Percentiles rank a stretch among this genome's conserved stretches.
Evolutionary conservation across 1,284 basidiomycete genomes (phyloP).

Genomic region (Limonomyces culmigenus): DNA sequence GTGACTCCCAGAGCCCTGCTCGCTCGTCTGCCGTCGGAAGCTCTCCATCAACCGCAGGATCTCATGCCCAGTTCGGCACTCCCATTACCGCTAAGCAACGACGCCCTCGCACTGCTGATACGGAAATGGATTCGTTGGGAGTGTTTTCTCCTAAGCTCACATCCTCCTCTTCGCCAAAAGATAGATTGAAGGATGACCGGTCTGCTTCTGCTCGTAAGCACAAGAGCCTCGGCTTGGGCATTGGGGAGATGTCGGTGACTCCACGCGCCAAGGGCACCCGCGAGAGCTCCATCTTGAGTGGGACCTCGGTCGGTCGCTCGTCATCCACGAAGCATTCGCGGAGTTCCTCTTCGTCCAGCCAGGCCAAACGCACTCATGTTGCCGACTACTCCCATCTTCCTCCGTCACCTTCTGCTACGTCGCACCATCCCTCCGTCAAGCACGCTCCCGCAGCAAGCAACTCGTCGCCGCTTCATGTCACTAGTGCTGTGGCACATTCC

Average conservation of each 20-base stretch:
- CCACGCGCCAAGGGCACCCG: slow-evolving; percentile 36
- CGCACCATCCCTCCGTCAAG: slow-evolving; percentile 64
- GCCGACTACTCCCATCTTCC: slow-evolving; percentile 80
- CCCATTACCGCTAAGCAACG: too few relatives aligned
- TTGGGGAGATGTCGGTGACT: slow-evolving; percentile 18
- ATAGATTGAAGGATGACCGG: background rate
- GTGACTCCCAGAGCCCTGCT: slow-evolving; percentile 9
- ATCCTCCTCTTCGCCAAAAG: background rate
- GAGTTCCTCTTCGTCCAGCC: slow-evolving; percentile 51
- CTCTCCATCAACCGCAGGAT: background rate
- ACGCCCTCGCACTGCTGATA: background rate
- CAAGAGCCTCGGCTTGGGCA: slow-evolving; percentile 46
- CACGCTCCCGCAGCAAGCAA: slow-evolving; percentile 36
- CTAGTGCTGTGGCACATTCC: slow-evolving; percentile 63
- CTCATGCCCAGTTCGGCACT: background rate
- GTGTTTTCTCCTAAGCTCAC: background rate
- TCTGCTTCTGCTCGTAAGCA: slow-evolving; percentile 39
- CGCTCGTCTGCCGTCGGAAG: background rate
- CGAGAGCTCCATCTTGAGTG: slow-evolving; percentile 38
- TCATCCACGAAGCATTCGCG: slow-evolving; percentile 31
- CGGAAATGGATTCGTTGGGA: background rate
- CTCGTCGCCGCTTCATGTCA: slow-evolving; percentile 20
- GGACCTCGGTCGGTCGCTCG: slow-evolving; percentile 17
- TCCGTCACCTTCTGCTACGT: slow-evolving; percentile 72
- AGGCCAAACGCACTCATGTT: slow-evolving; percentile 31